Conservation (phyloP, 441 rosid species). For the Arabidopsis hybrid region DNA sequence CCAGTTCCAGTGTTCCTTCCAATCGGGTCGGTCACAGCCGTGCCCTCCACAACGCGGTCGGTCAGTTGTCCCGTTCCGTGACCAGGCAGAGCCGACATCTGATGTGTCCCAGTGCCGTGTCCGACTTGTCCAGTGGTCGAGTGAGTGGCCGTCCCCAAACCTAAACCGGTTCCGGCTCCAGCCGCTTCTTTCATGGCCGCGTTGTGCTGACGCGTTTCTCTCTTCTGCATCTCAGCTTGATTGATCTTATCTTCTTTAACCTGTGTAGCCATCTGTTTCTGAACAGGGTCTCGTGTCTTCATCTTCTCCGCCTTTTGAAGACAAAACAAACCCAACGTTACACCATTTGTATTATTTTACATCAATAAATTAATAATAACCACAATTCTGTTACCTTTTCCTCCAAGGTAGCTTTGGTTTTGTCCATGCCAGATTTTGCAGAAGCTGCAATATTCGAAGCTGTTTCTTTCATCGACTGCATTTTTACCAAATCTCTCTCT, state of each 20-base stretch:
- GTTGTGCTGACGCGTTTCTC: slow-evolving; percentile 55
- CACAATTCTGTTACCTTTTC: slow-evolving; percentile 56
- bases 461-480: slow-evolving; percentile 67
- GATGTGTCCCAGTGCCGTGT: slow-evolving; percentile 54
- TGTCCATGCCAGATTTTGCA: slow-evolving; percentile 72
- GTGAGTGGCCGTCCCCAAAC: slow-evolving; percentile 44
- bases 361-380: background rate
- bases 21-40: slow-evolving; percentile 42
- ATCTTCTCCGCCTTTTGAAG: slow-evolving; percentile 58
- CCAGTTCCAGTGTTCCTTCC: slow-evolving; percentile 51
- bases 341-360: background rate
- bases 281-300: slow-evolving; percentile 58
- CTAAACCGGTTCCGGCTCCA: slow-evolving; percentile 43
- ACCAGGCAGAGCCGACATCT: slow-evolving; percentile 67
- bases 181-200: slow-evolving; percentile 50
- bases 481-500: slow-evolving; percentile 29
- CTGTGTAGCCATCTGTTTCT: slow-evolving; percentile 67
- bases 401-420: slow-evolving; percentile 63
- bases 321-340: background rate
- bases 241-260: slow-evolving; percentile 59
- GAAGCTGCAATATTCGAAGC: slow-evolving; percentile 76
- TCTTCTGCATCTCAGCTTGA: slow-evolving; percentile 61
- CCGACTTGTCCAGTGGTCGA: slow-evolving; percentile 53
- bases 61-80: slow-evolving; percentile 60
- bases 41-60: slow-evolving; percentile 52